These are phyloP conservation scores for Aspergillus nomiae DNA, from an alignment of 2,329 filamentous ascomycete species.

Conservation along the genomic window DNA sequence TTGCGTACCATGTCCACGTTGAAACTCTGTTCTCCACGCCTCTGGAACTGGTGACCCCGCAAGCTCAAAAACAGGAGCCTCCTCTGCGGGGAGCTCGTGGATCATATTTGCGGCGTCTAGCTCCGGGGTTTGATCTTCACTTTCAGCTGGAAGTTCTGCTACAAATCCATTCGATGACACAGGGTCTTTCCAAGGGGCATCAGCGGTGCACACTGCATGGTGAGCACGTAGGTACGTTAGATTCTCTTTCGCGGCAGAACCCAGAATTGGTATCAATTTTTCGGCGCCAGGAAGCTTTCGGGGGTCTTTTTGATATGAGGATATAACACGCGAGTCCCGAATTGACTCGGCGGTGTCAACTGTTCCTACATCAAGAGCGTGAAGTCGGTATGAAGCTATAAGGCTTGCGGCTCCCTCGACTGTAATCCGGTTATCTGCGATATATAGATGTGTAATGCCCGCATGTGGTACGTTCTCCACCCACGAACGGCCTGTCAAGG, in stretches of 20 bases:
- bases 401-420: slow-evolving; percentile 58
- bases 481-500: slow-evolving; percentile 55
- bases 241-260: slow-evolving; percentile 48
- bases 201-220: slow-evolving; percentile 56
- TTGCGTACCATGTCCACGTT: neutral
- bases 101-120: slow-evolving; percentile 33
- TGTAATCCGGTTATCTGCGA: slow-evolving; percentile 58
- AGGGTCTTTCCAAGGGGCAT: slow-evolving; percentile 37
- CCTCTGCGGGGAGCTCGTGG: slow-evolving; percentile 37
- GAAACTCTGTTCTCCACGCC: neutral
- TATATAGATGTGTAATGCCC: slow-evolving; percentile 63
- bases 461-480: slow-evolving; percentile 57
- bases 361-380: slow-evolving; percentile 59
- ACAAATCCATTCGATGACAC: slow-evolving; percentile 27
- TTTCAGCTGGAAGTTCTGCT: slow-evolving; percentile 36
- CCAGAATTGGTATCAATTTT: slow-evolving; percentile 56
- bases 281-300: slow-evolving; percentile 52
- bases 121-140: slow-evolving; percentile 27
- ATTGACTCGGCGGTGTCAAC: slow-evolving; percentile 40
- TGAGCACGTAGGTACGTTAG: slow-evolving; percentile 59
- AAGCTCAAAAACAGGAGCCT: slow-evolving; percentile 41
- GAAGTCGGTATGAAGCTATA: slow-evolving; percentile 53
- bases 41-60: slow-evolving; percentile 33
- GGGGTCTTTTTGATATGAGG: slow-evolving; percentile 11
- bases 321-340: slow-evolving; percentile 13